Base-by-base conservation (phyloP, 140 eudicot genomes). In the Anethum foeniculum region DNA sequence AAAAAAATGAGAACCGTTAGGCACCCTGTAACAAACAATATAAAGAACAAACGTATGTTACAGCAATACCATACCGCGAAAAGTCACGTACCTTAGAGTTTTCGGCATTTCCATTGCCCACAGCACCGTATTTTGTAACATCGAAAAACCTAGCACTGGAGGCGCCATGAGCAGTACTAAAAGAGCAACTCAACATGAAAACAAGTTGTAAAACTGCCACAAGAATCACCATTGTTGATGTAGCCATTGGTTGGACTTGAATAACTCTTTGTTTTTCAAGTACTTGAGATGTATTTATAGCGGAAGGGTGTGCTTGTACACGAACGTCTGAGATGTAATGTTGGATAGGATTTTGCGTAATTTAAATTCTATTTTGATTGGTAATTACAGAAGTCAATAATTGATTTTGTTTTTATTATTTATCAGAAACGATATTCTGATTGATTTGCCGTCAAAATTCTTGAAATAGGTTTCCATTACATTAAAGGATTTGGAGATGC, bases 91-190 rank as follows among this genome's bases (percentile, higher is more conserved):
- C 86, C 83, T 44, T 15, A 38, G 80, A 79, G 49, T 83, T 75
- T 34, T 83, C 86, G 3, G n/a, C 16, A 18, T 32, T 16, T 44
- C 80, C 83, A 38, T 83, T 69, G 0, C 78, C 36, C 47, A 30
- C 41, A 41, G 83, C 86, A 39, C 86, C 86, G 25, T 79, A 83
- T n/a, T 1, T 34, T 3, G 7, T 21, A 30, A 83, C 83, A 36
- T 75, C 76, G 25, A 73, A 83, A 25, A 56, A 39, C 19, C 16
- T 43, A 14, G 32, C 52, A 4, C 5, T 12, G 1, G 19, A 6
- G 39, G 2, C 32, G 2, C 3, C 1, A 8, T 19, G 49, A 23
- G 78, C 58, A 43, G 30, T 11, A 23, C 36, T 4, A 23, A 23
- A 23, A 43, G 51, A 41, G 9, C 56, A 19, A n/a, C 46, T 7